Conservation (phyloP, 139 green algal genomes). For the Chlamydomonas schloesseri region DNA sequence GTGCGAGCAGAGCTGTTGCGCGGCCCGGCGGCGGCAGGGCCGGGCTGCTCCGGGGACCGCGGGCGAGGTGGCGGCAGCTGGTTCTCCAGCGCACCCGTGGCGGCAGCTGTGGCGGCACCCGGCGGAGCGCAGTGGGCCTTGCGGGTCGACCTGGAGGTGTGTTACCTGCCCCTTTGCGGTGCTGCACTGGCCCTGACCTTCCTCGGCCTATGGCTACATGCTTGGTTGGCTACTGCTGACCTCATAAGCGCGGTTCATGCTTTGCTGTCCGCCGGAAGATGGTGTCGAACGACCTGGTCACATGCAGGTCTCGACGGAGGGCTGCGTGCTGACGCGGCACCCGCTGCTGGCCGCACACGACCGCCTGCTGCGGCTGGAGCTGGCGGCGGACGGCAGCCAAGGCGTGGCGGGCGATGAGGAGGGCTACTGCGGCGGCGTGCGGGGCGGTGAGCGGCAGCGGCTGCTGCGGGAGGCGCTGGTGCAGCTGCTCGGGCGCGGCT, state of each 20-base stretch:
- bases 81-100: background rate
- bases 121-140: background rate
- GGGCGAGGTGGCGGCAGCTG: background rate
- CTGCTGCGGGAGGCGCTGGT: background rate
- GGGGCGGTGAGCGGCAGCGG: background rate
- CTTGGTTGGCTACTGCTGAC: background rate
- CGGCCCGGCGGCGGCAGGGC: background rate
- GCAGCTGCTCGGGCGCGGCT: background rate
- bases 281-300: background rate
- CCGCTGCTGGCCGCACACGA: slow-evolving; percentile 15
- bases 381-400: background rate
- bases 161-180: background rate
- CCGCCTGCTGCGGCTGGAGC: background rate
- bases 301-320: background rate
- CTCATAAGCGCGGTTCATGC: background rate
- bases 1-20: background rate
- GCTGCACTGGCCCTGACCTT: background rate
- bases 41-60: background rate
- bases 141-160: background rate
- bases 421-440: background rate
- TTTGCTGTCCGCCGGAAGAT: no score
- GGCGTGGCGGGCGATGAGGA: no score
- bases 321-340: background rate
- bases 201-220: no score
- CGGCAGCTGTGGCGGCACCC: background rate